phyloP scores from a whole-genome alignment of 768 basidiomycete species.

The Myochromella boudieri region DNA sequence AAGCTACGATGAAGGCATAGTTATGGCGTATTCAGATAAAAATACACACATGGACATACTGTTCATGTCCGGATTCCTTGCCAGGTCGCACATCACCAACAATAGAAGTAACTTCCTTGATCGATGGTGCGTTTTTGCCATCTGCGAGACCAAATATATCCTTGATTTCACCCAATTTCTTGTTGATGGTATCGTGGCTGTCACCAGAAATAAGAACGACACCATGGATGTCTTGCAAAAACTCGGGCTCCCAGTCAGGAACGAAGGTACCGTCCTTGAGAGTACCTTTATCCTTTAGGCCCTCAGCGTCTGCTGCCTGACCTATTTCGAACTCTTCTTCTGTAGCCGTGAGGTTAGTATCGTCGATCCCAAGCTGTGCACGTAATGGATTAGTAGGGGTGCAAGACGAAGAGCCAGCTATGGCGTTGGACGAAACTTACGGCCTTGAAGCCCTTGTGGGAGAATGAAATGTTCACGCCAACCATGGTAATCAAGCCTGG shows the following conservation, averaged over 20 bases:
- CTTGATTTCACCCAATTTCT: constrained; percentile 33
- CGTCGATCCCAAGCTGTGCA: constrained; percentile 38
- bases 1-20: constrained; percentile 31
- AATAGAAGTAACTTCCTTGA: constrained; percentile 37
- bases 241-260: constrained; percentile 51
- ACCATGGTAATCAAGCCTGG: constrained; percentile 35
- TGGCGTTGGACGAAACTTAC: constrained; percentile 19
- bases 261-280: constrained; percentile 22
- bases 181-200: constrained; percentile 33
- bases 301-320: constrained; percentile 37
- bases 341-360: constrained; percentile 33
- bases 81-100: constrained; percentile 45
- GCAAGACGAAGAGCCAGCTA: neutral
- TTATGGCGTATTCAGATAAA: neutral
- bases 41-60: constrained; percentile 26
- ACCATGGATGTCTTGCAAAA: constrained; percentile 47
- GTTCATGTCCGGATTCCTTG: constrained; percentile 44
- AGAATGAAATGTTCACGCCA: constrained; percentile 56
- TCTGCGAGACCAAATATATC: constrained; percentile 32
- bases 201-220: constrained; percentile 52
- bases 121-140: constrained; percentile 23
- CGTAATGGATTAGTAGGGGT: neutral
- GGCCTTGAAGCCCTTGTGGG: constrained; percentile 43
- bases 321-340: constrained; percentile 36
- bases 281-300: constrained; percentile 36